Evolutionary conservation across 257 asterid genomes (phyloP).

Genomic region (Nicotiana knightiana): DNA sequence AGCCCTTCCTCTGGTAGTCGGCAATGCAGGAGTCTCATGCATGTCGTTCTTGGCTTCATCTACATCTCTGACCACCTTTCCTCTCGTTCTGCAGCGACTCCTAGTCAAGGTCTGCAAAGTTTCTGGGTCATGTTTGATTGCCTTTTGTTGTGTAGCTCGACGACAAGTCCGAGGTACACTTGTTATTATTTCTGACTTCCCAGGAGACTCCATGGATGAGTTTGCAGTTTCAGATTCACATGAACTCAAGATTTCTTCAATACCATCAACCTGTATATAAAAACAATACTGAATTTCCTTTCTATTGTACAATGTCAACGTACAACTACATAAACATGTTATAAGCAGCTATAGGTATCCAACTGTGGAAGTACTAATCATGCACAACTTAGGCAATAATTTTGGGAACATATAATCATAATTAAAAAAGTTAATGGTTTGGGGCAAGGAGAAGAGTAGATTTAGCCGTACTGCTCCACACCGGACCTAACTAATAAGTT

Average conservation of each 20-base stretch:
- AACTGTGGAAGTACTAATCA: not conserved
- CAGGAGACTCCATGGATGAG: conserved; percentile 50
- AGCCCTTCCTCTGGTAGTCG: conserved; percentile 34
- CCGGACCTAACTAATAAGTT: no score
- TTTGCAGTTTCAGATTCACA: conserved; percentile 36
- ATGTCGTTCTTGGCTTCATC: conserved; percentile 23
- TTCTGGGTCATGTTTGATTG: conserved; percentile 28
- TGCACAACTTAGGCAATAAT: not conserved
- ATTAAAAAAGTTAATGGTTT: not conserved
- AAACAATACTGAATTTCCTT: not conserved
- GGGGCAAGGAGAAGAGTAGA: not conserved
- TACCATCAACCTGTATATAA: conserved; percentile 61
- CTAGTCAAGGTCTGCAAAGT: conserved; percentile 30
- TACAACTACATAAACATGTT: not conserved
- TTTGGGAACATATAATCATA: no score
- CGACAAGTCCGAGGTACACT: conserved; percentile 46
- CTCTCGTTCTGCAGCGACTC: conserved; percentile 41
- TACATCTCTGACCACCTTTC: conserved; percentile 13
- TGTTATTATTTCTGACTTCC: conserved; percentile 35
- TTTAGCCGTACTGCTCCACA: not conserved
- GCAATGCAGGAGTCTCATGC: conserved; percentile 18
- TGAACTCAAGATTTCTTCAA: conserved; percentile 44
- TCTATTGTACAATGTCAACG: not conserved
- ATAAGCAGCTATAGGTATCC: not conserved
- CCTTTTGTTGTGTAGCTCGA: conserved; percentile 40